Evolutionary conservation across 2,329 filamentous ascomycete species (phyloP).

Genomic region (Tolypocladium guangdongense): DNA sequence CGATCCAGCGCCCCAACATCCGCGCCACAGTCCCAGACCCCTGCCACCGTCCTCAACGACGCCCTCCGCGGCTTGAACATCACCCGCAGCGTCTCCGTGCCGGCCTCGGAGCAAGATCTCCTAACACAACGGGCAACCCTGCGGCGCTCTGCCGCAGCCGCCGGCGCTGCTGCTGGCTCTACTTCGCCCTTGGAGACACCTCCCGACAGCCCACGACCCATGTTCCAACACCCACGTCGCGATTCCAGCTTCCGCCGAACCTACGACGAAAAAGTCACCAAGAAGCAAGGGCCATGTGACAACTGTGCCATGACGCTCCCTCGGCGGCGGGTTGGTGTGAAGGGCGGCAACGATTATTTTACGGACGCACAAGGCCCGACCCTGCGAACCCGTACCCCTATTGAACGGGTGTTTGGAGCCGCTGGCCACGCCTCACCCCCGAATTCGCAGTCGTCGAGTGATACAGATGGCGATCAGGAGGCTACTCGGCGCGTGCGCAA

Average conservation of each 20-base stretch:
- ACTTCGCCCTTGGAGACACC: conserved; percentile 43
- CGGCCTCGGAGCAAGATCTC: conserved; percentile 33
- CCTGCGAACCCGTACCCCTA: conserved; percentile 48
- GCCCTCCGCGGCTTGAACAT: conserved; percentile 37
- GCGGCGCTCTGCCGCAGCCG: conserved; percentile 24
- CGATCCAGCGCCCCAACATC: conserved; percentile 27
- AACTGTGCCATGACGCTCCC: conserved; percentile 60
- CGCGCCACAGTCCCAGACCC: conserved; percentile 19
- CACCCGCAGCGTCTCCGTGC: conserved; percentile 30
- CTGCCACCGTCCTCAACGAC: conserved; percentile 31
- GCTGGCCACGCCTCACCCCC: conserved; percentile 38
- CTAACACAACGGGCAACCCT: conserved; percentile 31
- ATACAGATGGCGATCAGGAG: conserved; percentile 42
- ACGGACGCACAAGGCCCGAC: conserved; percentile 40
- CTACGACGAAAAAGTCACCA: conserved; percentile 55
- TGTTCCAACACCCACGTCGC: conserved; percentile 29
- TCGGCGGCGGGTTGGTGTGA: conserved; percentile 17
- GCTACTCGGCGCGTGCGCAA: conserved; percentile 23
- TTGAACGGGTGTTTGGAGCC: conserved; percentile 44
- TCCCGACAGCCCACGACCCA: conserved; percentile 42
- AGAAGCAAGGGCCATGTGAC: conserved; percentile 52
- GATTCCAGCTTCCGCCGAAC: conserved; percentile 52
- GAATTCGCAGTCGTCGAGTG: conserved; percentile 39
- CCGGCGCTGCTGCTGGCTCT: conserved; percentile 12
- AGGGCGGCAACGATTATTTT: conserved; percentile 16